Base-by-base conservation (phyloP, 139 green algal species). In the Ulvella scutata region DNA sequence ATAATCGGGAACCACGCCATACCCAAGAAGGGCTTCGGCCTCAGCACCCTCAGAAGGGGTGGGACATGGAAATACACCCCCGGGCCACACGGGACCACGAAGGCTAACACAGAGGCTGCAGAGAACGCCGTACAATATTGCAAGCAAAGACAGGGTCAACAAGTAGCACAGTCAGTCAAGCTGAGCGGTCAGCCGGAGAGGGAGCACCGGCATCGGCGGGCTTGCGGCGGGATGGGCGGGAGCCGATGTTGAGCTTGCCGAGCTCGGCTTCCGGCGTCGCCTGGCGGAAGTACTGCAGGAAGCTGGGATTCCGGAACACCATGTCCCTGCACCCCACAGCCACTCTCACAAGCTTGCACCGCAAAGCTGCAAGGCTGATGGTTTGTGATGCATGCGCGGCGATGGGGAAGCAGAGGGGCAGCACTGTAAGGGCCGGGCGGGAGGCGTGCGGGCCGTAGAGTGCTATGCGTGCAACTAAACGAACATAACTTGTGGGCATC, bases 221-320 rank as follows among this genome's bases (percentile, higher is more conserved):
- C 39, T 81, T 83, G 60, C 90, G 84, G 59, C 81, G 83, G 3
- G 86, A 75, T 17, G 93, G 93, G 21, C 93, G 87, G 74, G 81
- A 90, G 39, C 94, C 94, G 75, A 98, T 98, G 87, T 98, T 98
- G 74, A 99, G 90, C 83, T 92, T 90, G 4, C 89, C 91, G 43
- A 98, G 87, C 87, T 99, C 94, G 28, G 82, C 87, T 74, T 97
- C 93, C 21, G 94, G 94, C 9, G 94, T 98, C 38, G 87, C 87
- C 3, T 89, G 62, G 74, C 87, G 85, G 82, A 98, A 98, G 85
- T 96, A 98, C 34, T 82, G 79, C 26, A 96, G 86, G 80, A 98
- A 98, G 43, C 87, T 39, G 1, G 88, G 89, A 76, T 96, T 76
- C 37, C 89, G 67, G 76, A 94, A 93, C 62, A 97, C 92, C 3